These are phyloP conservation scores for Emydomyces testavorans DNA, from an alignment of 2,329 filamentous ascomycete genomes.

Conservation along the genomic window DNA sequence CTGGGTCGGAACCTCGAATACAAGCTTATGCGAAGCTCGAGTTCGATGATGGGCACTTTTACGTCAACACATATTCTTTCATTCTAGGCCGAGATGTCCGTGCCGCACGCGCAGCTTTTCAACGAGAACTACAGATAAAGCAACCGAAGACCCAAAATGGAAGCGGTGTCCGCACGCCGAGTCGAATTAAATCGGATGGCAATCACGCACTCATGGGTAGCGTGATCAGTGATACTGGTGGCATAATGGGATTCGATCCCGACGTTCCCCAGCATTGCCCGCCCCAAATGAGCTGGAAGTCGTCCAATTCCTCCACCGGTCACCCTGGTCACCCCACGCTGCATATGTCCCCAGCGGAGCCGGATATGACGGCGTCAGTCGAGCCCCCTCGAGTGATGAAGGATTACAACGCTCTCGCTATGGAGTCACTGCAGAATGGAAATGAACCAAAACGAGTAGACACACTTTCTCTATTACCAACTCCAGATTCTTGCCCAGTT, in stretches of 20 bases:
- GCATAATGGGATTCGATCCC: slow-evolving; percentile 42
- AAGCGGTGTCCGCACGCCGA: slow-evolving; percentile 37
- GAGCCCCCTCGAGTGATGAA: slow-evolving; percentile 20
- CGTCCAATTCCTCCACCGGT: slow-evolving; percentile 37
- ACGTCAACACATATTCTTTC: slow-evolving; percentile 52
- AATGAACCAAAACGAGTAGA: slow-evolving; percentile 36
- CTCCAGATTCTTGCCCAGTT: slow-evolving; percentile 43
- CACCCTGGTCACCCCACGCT: slow-evolving; percentile 24
- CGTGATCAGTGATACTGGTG: slow-evolving; percentile 46
- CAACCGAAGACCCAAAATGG: slow-evolving; percentile 39
- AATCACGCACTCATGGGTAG: slow-evolving; percentile 36
- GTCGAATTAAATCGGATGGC: slow-evolving; percentile 35
- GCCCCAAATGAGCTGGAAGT: slow-evolving; percentile 36
- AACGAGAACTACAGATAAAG: slow-evolving; percentile 34
- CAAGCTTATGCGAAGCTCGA: slow-evolving; percentile 53
- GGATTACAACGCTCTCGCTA: slow-evolving; percentile 39
- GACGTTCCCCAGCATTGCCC: slow-evolving; percentile 33
- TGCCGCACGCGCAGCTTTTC: slow-evolving; percentile 38
- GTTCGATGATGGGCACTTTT: slow-evolving; percentile 55
- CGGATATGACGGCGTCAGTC: slow-evolving; percentile 6
- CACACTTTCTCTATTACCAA: slow-evolving; percentile 39
- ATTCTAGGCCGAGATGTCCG: slow-evolving; percentile 51
- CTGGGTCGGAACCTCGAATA: slow-evolving; percentile 37
- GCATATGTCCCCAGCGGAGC: slow-evolving; percentile 17
- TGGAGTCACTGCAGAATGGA: slow-evolving; percentile 32